Percentiles rank a stretch among this genome's conserved stretches.
Conservation (phyloP, 192 early-diverging fungal species). For the Spinellus fusiger region DNA sequence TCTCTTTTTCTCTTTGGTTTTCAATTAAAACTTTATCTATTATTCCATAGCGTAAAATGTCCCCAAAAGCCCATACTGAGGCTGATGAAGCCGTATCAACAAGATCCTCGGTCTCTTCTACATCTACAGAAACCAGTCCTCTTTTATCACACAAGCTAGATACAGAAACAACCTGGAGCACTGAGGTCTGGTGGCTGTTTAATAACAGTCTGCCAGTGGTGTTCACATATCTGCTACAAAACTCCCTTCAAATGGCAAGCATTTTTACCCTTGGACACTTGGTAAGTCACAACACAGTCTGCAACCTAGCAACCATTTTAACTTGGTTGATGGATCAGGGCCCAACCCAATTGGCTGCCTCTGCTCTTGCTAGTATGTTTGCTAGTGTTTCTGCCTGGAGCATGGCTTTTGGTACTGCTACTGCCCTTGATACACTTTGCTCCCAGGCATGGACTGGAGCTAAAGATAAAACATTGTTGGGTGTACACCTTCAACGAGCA, state of each 20-base stretch:
- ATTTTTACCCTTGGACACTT: conserved; percentile 28
- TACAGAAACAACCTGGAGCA: not conserved
- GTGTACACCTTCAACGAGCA: conserved; percentile 75
- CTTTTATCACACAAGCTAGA: not conserved
- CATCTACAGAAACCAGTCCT: not conserved
- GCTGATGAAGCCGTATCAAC: not conserved
- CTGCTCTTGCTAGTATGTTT: conserved; percentile 69
- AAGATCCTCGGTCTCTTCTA: not conserved
- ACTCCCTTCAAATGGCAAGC: conserved; percentile 24
- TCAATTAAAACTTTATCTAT: too few relatives aligned
- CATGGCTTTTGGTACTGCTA: conserved; percentile 60
- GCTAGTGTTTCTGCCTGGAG: conserved; percentile 63
- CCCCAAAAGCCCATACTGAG: too few relatives aligned
- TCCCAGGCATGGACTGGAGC: conserved; percentile 68
- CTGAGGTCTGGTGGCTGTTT: conserved; percentile 25
- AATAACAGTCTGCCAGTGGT: conserved; percentile 34
- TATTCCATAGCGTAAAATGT: too few relatives aligned
- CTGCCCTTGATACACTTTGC: conserved; percentile 73
- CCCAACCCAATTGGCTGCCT: conserved; percentile 57
- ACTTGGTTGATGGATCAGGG: conserved; percentile 22
- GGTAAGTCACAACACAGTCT: conserved; percentile 4
- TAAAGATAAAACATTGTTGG: conserved; percentile 56
- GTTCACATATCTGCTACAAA: conserved; percentile 27
- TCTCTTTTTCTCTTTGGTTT: too few relatives aligned
- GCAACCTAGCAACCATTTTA: not conserved